These are phyloP conservation scores for Truncatella angustata DNA, from an alignment of 2,329 filamentous ascomycete genomes.

Conservation along the genomic window DNA sequence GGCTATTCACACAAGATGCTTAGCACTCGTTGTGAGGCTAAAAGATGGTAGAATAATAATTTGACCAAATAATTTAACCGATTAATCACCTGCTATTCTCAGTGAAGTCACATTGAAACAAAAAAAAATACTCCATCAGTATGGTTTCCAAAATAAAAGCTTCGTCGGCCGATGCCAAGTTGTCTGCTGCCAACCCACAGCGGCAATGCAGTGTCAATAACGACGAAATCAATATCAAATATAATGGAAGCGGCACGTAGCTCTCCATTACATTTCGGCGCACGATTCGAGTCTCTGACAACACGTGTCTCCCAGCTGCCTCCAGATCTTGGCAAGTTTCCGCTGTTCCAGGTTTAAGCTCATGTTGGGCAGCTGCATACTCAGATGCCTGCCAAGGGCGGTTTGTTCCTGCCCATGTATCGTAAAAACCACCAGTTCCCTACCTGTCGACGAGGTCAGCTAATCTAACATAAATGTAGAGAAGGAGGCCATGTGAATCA, in stretches of 20 bases:
- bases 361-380: background rate
- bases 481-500: constrained; percentile 39
- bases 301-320: background rate
- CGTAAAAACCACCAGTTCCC: background rate
- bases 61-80: no score
- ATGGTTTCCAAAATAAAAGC: no score
- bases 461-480: no score
- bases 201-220: background rate
- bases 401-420: constrained; percentile 11
- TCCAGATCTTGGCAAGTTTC: background rate
- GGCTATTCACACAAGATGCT: no score
- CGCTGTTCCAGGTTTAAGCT: background rate
- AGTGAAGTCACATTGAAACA: no score
- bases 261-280: background rate
- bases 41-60: no score
- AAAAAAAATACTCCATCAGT: no score
- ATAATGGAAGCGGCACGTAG: background rate
- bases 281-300: constrained; percentile 5
- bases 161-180: no score
- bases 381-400: constrained; percentile 1
- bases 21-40: no score
- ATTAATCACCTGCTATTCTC: no score
- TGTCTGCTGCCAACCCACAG: no score
- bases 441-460: no score
- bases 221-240: background rate